A percentile compares a stretch with the other conserved stretches of the same genome.
Conservation (phyloP, 73 alveolate species). For the Blepharisma stoltei region DNA sequence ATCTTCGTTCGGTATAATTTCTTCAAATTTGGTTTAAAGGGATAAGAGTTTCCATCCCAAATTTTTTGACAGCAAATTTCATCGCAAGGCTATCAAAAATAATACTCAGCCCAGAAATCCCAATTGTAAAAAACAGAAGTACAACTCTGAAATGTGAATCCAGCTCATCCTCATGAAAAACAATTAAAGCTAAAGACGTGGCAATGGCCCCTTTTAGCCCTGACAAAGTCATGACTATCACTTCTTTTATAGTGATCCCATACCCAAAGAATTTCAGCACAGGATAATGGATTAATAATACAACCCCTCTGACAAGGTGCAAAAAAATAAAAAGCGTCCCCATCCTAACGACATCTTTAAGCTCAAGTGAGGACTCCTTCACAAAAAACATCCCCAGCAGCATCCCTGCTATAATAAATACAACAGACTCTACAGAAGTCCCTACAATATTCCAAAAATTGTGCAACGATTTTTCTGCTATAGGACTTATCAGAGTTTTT, state of each 20-base stretch:
- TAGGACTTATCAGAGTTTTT: slow-evolving; percentile 47
- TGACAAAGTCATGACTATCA: slow-evolving; percentile 46
- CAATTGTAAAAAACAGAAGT: slow-evolving; percentile 60
- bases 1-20: too few relatives aligned
- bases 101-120: slow-evolving; percentile 56
- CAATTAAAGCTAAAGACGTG: slow-evolving; percentile 60
- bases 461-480: slow-evolving; percentile 48
- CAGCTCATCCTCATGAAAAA: slow-evolving; percentile 45
- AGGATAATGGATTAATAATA: slow-evolving; percentile 41
- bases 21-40: too few relatives aligned
- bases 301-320: slow-evolving; percentile 48
- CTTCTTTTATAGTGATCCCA: slow-evolving; percentile 47
- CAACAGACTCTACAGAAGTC: slow-evolving; percentile 47
- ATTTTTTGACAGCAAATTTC: slow-evolving; percentile 32
- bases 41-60: slow-evolving; percentile 29
- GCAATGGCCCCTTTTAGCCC: slow-evolving; percentile 75
- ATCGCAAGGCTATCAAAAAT: slow-evolving; percentile 30
- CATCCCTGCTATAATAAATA: slow-evolving; percentile 60
- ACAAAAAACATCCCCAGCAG: slow-evolving; percentile 47
- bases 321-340: slow-evolving; percentile 56
- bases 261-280: slow-evolving; percentile 52
- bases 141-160: slow-evolving; percentile 44
- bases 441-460: slow-evolving; percentile 51
- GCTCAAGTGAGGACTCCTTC: slow-evolving; percentile 34
- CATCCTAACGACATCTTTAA: slow-evolving; percentile 46